phyloP scores from a whole-genome alignment of 2,329 filamentous ascomycete genomes.

The Alternaria hordeiaustralica region DNA sequence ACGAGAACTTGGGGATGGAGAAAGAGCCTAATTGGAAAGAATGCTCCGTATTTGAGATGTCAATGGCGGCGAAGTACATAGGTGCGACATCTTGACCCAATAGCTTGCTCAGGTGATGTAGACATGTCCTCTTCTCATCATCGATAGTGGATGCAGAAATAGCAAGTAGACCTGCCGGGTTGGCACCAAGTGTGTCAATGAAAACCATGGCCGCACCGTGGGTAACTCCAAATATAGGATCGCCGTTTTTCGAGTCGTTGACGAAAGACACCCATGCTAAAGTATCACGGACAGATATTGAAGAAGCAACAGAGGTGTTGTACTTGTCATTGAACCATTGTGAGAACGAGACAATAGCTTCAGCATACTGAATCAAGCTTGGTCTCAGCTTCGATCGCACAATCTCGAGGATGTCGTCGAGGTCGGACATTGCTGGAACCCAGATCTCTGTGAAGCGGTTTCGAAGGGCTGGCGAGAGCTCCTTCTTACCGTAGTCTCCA shows the following conservation, averaged over 20 bases:
- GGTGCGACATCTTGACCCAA: constrained; percentile 67
- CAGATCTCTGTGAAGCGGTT: constrained; percentile 99
- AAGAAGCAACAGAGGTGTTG: constrained; percentile 75
- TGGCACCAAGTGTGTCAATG: constrained; percentile 92
- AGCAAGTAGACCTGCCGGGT: constrained; percentile 85
- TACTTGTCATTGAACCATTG: constrained; percentile 88
- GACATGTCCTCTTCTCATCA: constrained; percentile 73
- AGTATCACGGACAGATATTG: constrained; percentile 89
- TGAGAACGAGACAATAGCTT: constrained; percentile 81
- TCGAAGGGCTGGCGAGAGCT: constrained; percentile 90
- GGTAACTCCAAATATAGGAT: constrained; percentile 63
- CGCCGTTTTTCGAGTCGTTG: constrained; percentile 66
- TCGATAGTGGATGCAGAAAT: constrained; percentile 73
- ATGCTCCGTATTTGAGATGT: constrained; percentile 62
- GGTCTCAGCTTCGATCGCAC: constrained; percentile 74
- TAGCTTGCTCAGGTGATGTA: constrained; percentile 73
- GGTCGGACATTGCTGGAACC: constrained; percentile 87
- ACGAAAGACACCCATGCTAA: constrained; percentile 94
- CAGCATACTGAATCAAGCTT: constrained; percentile 64
- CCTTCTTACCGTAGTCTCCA: constrained; percentile 97
- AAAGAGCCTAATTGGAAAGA: constrained; percentile 77
- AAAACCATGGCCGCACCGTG: constrained; percentile 96
- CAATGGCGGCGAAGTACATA: constrained; percentile 70
- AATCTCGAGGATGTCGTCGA: constrained; percentile 87
- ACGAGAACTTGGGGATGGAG: constrained; percentile 62